Evolutionary conservation across 2,329 filamentous ascomycete genomes (phyloP), one percentile per base, ranked within the genome.

Genomic region (Neofusicoccum kwambonambiense): DNA sequence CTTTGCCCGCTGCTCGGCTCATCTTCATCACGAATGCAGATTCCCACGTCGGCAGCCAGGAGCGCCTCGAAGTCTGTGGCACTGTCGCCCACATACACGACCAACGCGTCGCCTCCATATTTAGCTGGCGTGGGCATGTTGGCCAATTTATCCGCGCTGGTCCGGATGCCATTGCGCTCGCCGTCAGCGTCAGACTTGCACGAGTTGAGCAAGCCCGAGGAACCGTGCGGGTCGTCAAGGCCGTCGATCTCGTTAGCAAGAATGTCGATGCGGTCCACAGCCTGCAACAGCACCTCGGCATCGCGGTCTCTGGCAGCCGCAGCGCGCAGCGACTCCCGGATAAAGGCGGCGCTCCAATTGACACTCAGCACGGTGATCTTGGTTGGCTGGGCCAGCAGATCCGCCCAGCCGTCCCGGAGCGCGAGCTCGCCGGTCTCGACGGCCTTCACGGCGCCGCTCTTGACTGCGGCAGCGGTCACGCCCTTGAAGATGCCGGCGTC

Each of bases 71-170:
- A 77, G 65, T 84, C 82, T 1, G 80, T 82, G 52, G 76, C 73
- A 12, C 79, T 81, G 66, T 84, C 82, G 8, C 82, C 82, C 11
- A 83, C 70, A 65, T 83, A 83, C 5, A 83, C 70, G 1, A 76
- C 70, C 3, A 72, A 56, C 9, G 60, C 42, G 2, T 56, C 47
- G 7, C 44, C 64, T 2, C 39, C 34, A 35, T 61, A 62, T 27
- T 67, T 67, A 35, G 70, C 52, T 0, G 52, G 45, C 9, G 69
- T 66, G 13, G 63, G 54, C 47, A 81, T 62, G 4, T 69, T 68
- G 3, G 64, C 50, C 4, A 79, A 42, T 65, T 83, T 83, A 60
- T 82, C 80, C 11, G 63, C 67, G 47, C 77, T 80, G 1, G 79
- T 81, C 4, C 75, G 70, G 31, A 79, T 72, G 37, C 64, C 67